Base-by-base conservation (phyloP, 164 flowering plant genomes). In the Chloranthus sessilifolius region DNA sequence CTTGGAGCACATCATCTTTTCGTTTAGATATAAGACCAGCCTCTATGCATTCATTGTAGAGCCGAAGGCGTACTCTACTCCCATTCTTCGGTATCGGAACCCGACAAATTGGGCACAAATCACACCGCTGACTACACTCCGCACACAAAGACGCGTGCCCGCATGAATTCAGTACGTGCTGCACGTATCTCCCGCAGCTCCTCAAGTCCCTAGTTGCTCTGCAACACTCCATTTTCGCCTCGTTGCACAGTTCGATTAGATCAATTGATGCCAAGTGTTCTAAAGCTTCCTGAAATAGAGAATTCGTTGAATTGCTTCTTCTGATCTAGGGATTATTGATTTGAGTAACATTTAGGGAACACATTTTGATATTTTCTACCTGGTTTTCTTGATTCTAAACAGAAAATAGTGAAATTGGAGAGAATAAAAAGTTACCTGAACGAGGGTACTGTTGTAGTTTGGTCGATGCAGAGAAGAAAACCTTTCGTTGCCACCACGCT, bases 161-260 rank as follows among this genome's bases (percentile, higher is more conserved):
- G 48, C 99, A 94, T 23, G 97, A 72, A 40, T 31, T 72, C 61
- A 94, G 58, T 30, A 78, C 83, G 72, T 74, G 52, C 4, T 72
- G 71, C 22, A 94, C 99, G 63, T 42, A 50, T 36, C 97, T 88
- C 2, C 97, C 95, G 63, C 99, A 94, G 61, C 96, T 85, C 47
- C 97, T 74, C 65, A 92, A 66, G 66, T 92, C 97, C 68, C 95
- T 77, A 21, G 83, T 78, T 5, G 99, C 99, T 14, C 99, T 81
- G 54, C 99, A 94, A 4, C 56, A 69, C 69, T 94, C 97, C 56
- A 89, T 59, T 72, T 89, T 94, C 16, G 97, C 97, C 65, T 94
- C 96, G 43, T 78, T 79, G 67, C 92, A 79, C 62, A 94, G 64
- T 22, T 94, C 94, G 63, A 84, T 67, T 40, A 86, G 85, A 65